These are phyloP conservation scores for Aspergillus texensis DNA, from an alignment of 2,329 filamentous ascomycete species.

Conservation along the genomic window DNA sequence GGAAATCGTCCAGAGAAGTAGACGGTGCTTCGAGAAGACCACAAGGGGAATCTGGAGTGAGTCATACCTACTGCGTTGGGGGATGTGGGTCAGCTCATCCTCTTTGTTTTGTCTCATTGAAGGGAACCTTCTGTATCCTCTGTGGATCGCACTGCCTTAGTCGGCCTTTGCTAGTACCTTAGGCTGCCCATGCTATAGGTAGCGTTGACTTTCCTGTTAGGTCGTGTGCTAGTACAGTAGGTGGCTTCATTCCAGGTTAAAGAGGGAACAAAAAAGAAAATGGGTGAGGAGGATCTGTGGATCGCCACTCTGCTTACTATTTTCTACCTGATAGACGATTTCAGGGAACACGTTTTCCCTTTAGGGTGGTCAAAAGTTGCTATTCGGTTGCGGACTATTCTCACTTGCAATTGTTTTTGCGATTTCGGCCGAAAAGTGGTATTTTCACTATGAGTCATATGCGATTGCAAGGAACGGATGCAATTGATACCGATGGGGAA, in stretches of 20 bases:
- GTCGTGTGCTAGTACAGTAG: background rate
- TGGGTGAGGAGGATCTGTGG: background rate
- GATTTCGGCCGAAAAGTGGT: background rate
- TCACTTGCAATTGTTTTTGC: background rate
- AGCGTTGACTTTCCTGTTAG: conserved; percentile 1
- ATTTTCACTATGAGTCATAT: background rate
- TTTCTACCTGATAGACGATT: background rate
- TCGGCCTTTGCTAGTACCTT: background rate
- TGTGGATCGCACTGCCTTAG: background rate
- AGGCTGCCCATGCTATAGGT: background rate
- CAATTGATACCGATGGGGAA: background rate
- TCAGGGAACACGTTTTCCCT: background rate
- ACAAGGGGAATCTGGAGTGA: conserved; percentile 3
- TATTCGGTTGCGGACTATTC: background rate
- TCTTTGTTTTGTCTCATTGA: conserved; percentile 11
- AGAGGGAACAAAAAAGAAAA: background rate
- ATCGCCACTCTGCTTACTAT: background rate
- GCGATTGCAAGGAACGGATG: background rate
- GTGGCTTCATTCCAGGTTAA: background rate
- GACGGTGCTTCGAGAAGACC: conserved; percentile 9
- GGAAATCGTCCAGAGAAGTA: conserved; percentile 8
- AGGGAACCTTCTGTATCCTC: background rate
- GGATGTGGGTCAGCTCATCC: conserved; percentile 3
- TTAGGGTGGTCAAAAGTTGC: background rate
- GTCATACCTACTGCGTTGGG: conserved; percentile 9